Percentiles rank a stretch among this genome's conserved stretches.
phyloP scores from a whole-genome alignment of 345 rosid genomes.

The Garcia nutans region DNA sequence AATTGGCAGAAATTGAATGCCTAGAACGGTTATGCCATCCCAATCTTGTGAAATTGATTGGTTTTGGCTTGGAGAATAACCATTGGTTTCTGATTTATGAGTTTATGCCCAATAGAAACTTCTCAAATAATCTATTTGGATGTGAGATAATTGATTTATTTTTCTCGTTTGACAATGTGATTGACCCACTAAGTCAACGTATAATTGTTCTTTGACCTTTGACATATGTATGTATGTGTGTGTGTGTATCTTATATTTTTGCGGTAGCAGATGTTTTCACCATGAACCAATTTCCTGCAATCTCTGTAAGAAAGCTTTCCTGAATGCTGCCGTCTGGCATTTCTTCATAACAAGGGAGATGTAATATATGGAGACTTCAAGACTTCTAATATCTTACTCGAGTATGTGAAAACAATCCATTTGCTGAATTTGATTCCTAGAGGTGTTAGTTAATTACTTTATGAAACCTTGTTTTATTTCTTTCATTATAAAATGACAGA shows the following conservation, averaged over 20 bases:
- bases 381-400: conserved; percentile 30
- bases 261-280: conserved; percentile 21
- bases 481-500: conserved; percentile 9
- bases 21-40: conserved; percentile 27
- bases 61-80: conserved; percentile 28
- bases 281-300: conserved; percentile 26
- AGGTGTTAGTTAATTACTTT: neutral
- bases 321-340: conserved; percentile 31
- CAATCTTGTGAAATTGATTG: conserved; percentile 30
- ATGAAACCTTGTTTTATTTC: neutral
- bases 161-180: neutral
- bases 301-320: conserved; percentile 23
- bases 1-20: conserved; percentile 23
- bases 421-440: neutral
- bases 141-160: conserved; percentile 6
- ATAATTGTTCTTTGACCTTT: conserved; percentile 11
- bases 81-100: conserved; percentile 29
- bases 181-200: neutral
- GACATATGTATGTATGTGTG: neutral
- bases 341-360: conserved; percentile 29
- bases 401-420: conserved; percentile 14
- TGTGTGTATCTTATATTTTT: too few relatives aligned
- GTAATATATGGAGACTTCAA: conserved; percentile 32
- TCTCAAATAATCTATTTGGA: conserved; percentile 26
- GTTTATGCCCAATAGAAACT: conserved; percentile 32